These are phyloP conservation scores for Fusarium pseudonygamai DNA, from an alignment of 2,329 filamentous ascomycete species.

Conservation along the genomic window DNA sequence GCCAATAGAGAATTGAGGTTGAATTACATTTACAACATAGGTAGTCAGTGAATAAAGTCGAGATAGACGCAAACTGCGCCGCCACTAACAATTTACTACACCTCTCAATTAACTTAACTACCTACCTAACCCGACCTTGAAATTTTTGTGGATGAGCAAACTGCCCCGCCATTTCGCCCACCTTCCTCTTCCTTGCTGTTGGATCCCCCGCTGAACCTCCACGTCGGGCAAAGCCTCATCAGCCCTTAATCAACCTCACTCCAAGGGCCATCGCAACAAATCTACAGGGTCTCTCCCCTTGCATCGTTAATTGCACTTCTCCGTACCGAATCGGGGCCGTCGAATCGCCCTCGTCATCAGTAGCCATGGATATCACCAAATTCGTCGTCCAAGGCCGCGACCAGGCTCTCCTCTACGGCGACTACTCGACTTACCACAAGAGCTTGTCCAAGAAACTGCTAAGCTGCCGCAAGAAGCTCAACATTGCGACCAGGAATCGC, in stretches of 20 bases:
- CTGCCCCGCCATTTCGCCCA: slow-evolving; percentile 38
- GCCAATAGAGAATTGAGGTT: background rate
- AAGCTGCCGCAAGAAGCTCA: slow-evolving; percentile 85
- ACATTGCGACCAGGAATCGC: slow-evolving; percentile 83
- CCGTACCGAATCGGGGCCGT: background rate
- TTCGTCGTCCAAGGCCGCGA: slow-evolving; percentile 83
- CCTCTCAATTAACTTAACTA: slow-evolving; percentile 12
- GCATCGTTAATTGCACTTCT: background rate
- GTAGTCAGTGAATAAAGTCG: background rate
- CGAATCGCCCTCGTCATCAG: background rate
- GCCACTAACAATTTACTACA: slow-evolving; percentile 31
- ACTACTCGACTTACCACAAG: slow-evolving; percentile 85
- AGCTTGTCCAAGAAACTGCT: slow-evolving; percentile 84
- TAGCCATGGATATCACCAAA: slow-evolving; percentile 86
- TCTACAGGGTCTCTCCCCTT: background rate
- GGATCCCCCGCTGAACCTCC: slow-evolving; percentile 42
- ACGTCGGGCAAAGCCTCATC: slow-evolving; percentile 39
- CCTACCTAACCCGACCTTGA: too few relatives aligned
- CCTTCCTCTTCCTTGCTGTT: background rate
- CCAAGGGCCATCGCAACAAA: slow-evolving; percentile 10
- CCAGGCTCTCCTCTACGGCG: slow-evolving; percentile 84
- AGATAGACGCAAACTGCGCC: background rate
- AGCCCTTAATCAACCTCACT: slow-evolving; percentile 27
- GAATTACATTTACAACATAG: too few relatives aligned
- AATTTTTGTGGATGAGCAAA: slow-evolving; percentile 33